Evolutionary conservation across 306 rosid genomes (phyloP).

Genomic region (Dryas octopetala): DNA sequence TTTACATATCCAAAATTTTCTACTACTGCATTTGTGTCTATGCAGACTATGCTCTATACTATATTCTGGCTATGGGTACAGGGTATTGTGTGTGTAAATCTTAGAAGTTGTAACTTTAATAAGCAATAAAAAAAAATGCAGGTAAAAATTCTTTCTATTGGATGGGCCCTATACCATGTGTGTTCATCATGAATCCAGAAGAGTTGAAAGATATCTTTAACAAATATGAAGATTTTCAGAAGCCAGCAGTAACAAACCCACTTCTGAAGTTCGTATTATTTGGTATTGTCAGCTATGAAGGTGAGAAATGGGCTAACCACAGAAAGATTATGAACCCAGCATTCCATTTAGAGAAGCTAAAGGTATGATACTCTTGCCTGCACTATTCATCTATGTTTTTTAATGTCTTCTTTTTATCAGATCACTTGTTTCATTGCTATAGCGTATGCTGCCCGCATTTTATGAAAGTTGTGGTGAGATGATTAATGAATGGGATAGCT

Average conservation of each 20-base stretch:
- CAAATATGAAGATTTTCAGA: conserved; percentile 29
- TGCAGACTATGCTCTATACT: no score
- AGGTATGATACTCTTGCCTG: conserved; percentile 32
- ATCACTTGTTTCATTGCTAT: background rate
- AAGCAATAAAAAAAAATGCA: background rate
- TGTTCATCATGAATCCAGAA: conserved; percentile 39
- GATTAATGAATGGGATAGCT: conserved; percentile 34
- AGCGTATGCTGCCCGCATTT: conserved; percentile 27
- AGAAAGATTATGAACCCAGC: conserved; percentile 49
- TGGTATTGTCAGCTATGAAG: conserved; percentile 12
- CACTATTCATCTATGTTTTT: background rate
- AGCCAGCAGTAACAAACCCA: conserved; percentile 23
- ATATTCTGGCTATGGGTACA: no score
- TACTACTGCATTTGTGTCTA: no score
- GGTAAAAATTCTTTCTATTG: conserved; percentile 44
- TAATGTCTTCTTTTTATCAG: background rate
- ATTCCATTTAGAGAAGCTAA: conserved; percentile 44
- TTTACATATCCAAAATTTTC: no score
- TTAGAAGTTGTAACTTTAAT: background rate
- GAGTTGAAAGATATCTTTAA: conserved; percentile 40
- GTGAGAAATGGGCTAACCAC: conserved; percentile 51
- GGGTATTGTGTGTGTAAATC: background rate
- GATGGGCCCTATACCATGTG: conserved; percentile 45
- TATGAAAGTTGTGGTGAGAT: conserved; percentile 25
- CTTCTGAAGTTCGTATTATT: background rate